phyloP scores from a whole-genome alignment of 2,329 filamentous ascomycete species.

The Thielaviopsis punctulata region DNA sequence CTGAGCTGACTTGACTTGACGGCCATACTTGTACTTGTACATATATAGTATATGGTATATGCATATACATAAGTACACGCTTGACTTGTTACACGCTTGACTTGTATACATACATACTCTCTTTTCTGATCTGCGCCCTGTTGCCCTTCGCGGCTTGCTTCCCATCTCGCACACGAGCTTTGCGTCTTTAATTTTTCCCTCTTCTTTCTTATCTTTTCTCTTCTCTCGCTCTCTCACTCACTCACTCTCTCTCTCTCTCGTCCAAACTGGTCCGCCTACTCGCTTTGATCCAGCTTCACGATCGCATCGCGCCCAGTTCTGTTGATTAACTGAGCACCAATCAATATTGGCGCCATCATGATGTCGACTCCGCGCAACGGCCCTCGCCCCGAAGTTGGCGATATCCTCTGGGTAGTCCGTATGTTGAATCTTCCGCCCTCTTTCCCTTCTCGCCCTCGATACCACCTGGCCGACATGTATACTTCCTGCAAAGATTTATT shows the following conservation, averaged over 20 bases:
- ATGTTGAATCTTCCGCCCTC: conserved; percentile 22
- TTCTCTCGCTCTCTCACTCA: conserved; percentile 1
- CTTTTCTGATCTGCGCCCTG: neutral
- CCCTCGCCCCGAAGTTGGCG: conserved; percentile 40
- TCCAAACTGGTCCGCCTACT: conserved; percentile 14
- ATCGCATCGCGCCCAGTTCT: conserved; percentile 14
- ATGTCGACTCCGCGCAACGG: conserved; percentile 25
- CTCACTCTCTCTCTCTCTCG: conserved; percentile 11
- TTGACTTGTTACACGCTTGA: too few species aligned
- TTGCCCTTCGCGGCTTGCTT: neutral
- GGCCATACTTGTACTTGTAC: too few species aligned
- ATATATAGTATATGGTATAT: too few species aligned
- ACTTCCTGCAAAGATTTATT: too few species aligned
- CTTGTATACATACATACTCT: too few species aligned
- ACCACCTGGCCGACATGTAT: conserved; percentile 14
- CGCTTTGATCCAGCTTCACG: neutral
- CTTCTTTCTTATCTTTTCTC: neutral
- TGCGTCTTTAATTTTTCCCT: conserved; percentile 1
- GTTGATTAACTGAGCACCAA: conserved; percentile 7
- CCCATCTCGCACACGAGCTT: neutral
- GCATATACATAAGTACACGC: too few species aligned
- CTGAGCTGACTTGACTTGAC: neutral
- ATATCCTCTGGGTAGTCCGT: conserved; percentile 56
- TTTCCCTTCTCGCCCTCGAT: neutral
- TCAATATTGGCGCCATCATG: conserved; percentile 13